Percentiles rank a stretch among this genome's conserved stretches.
Evolutionary conservation across 2,329 filamentous ascomycete genomes (phyloP).

Genomic region (Fusarium sp.): DNA sequence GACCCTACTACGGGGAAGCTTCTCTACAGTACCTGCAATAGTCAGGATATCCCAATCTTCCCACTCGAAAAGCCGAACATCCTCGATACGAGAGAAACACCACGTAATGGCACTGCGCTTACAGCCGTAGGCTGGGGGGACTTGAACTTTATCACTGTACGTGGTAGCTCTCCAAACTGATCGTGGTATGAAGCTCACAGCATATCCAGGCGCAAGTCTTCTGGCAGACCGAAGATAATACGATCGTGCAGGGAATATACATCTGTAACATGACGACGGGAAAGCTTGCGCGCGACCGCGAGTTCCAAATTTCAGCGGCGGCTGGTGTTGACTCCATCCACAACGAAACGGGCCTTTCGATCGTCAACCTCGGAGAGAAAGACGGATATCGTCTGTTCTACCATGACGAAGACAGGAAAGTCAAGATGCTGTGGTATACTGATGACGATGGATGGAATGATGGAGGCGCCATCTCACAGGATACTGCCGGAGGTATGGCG

Average conservation of each 20-base stretch:
- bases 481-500: neutral
- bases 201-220: neutral
- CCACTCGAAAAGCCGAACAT: neutral
- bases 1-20: neutral
- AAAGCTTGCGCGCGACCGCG: neutral
- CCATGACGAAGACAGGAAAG: neutral
- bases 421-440: neutral
- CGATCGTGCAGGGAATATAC: neutral
- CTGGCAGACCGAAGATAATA: neutral
- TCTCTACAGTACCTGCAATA: conserved; percentile 1
- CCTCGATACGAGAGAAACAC: neutral
- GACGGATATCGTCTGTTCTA: conserved; percentile 7
- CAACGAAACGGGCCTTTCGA: neutral
- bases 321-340: neutral
- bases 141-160: neutral
- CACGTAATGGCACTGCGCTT: neutral
- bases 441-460: neutral
- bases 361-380: neutral
- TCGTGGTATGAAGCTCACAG: neutral
- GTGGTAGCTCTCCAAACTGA: accelerated
- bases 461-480: conserved; percentile 3
- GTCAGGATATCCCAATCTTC: neutral
- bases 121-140: conserved; percentile 7
- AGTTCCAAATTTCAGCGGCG: neutral
- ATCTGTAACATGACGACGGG: neutral